phyloP scores from a whole-genome alignment of 805 yeast genomes.

The Cephaloascus fragrans region DNA sequence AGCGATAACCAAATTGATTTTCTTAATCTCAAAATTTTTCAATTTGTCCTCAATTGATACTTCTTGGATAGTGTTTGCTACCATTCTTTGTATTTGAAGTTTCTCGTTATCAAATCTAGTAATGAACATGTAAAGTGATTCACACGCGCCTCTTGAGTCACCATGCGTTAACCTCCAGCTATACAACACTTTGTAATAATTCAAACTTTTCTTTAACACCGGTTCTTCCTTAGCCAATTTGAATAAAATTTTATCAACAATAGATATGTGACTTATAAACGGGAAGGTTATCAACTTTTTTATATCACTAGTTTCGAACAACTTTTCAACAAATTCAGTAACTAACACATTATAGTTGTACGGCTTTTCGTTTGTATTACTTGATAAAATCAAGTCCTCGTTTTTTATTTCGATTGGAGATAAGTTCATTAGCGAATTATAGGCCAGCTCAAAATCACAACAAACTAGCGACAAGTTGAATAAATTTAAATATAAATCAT shows the following conservation, averaged over 20 bases:
- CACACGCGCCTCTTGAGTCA: constrained; percentile 37
- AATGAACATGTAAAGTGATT: constrained; percentile 23
- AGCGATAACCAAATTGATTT: constrained; percentile 7
- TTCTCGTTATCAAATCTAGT: constrained; percentile 8
- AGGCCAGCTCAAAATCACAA: constrained; percentile 1
- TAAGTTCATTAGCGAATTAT: neutral
- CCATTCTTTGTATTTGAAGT: neutral
- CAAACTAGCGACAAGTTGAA: neutral
- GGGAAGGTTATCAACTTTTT: constrained; percentile 28
- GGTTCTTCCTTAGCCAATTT: constrained; percentile 16
- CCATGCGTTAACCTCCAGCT: constrained; percentile 40
- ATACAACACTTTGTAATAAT: constrained; percentile 39
- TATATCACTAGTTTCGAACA: constrained; percentile 29
- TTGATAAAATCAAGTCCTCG: too few relatives aligned
- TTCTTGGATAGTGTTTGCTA: neutral
- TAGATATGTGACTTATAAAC: constrained; percentile 29
- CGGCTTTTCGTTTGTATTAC: neutral
- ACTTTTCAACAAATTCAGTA: constrained; percentile 19
- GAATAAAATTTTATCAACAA: constrained; percentile 31
- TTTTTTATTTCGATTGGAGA: neutral
- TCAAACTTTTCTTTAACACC: constrained; percentile 15
- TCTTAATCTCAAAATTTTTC: neutral
- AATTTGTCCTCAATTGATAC: constrained; percentile 2
- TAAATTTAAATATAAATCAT: neutral
- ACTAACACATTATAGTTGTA: neutral